A percentile compares a stretch with the other conserved stretches of the same genome.
These are phyloP conservation scores for Solanum lycopersicoides DNA, from an alignment of 257 asterid genomes.

Conservation along the genomic window DNA sequence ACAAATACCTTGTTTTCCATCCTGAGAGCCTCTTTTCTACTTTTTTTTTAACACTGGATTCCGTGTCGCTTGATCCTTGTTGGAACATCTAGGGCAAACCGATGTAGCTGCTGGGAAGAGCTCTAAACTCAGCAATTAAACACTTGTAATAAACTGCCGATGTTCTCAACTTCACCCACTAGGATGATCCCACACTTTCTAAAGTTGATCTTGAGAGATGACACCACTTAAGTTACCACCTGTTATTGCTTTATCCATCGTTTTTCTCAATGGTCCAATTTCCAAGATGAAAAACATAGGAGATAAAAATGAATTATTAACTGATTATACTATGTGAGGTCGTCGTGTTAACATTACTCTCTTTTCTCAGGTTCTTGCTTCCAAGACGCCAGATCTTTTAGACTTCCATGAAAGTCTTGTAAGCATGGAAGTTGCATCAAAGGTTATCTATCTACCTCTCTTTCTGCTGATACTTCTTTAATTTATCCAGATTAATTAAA, in stretches of 20 bases:
- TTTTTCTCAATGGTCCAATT: background rate
- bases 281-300: background rate
- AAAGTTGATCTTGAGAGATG: background rate
- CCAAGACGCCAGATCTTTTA: constrained; percentile 62
- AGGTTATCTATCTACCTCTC: constrained; percentile 29
- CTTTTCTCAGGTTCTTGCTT: constrained; percentile 63
- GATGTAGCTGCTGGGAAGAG: background rate
- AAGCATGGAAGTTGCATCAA: constrained; percentile 85
- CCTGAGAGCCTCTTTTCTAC: background rate
- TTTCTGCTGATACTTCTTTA: background rate
- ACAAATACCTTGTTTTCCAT: background rate
- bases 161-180: background rate
- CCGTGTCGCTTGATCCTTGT: background rate
- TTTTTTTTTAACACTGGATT: background rate
- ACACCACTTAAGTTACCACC: background rate
- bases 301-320: background rate
- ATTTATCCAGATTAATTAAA: background rate
- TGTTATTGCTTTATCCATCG: background rate
- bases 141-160: background rate
- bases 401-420: constrained; percentile 69
- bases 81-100: background rate
- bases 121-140: background rate
- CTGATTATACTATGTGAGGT: background rate
- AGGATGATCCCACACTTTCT: background rate
- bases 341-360: constrained; percentile 2